These are phyloP conservation scores for Liriodendron chinense DNA, from an alignment of 164 flowering plant species.

Conservation along the genomic window DNA sequence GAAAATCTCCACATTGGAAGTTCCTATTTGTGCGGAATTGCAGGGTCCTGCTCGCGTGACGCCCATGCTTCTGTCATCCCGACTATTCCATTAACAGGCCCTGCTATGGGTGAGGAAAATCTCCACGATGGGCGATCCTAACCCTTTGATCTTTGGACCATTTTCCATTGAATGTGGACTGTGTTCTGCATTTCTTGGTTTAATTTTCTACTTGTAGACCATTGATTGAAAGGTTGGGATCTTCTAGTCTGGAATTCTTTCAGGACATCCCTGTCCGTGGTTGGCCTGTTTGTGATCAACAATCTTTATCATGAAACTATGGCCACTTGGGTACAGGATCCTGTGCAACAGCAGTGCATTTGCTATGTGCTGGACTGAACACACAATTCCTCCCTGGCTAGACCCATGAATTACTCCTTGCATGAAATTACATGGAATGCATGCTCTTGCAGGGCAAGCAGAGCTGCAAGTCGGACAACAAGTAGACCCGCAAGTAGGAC, in stretches of 20 bases:
- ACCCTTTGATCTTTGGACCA: background rate
- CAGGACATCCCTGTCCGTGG: background rate
- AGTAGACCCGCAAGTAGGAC: background rate
- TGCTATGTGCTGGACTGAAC: too few species aligned
- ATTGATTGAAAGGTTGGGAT: background rate
- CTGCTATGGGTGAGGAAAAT: background rate
- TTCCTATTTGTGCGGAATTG: background rate
- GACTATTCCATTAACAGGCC: background rate
- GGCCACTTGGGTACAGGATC: too few species aligned
- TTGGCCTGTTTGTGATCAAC: background rate
- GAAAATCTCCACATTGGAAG: background rate
- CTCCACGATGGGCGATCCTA: background rate
- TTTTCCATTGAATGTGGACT: background rate
- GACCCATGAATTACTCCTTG: background rate
- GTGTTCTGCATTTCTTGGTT: background rate
- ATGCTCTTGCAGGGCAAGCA: constrained; percentile 29
- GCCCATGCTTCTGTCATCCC: background rate
- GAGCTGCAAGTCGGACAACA: constrained; percentile 20
- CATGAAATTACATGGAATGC: background rate
- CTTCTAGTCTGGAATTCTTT: background rate
- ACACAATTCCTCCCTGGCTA: background rate
- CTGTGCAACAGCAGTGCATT: too few species aligned
- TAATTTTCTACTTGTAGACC: background rate
- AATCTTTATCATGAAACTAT: too few species aligned
- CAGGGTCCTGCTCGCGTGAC: background rate